Evolutionary conservation across 805 yeast genomes (phyloP), one percentile per base, ranked within the genome.

Genomic region (Zygosaccharomyces kombuchaensis): DNA sequence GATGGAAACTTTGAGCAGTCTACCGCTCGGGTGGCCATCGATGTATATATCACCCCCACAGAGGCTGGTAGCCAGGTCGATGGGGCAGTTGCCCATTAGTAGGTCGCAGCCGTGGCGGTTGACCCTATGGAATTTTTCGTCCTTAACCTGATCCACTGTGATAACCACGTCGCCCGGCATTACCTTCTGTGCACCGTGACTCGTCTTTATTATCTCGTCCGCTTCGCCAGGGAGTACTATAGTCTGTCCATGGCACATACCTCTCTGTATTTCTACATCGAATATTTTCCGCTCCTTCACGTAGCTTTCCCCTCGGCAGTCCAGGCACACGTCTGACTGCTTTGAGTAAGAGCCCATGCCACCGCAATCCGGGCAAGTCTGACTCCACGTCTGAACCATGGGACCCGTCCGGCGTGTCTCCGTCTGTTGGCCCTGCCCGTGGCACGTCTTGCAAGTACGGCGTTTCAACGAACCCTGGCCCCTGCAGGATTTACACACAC

Each of bases 131-230:
- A 69, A 64, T 5, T 46, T 48, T 9, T 49, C 45, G 52, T 75
- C 74, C 31, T 70, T 70, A 2, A 45, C 12, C 30, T 54, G 56
- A 17, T 44, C 45, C 19, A 84, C 60, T 1, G 75, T 77, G 8
- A 84, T 73, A 2, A 82, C 65, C 6, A 84, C 82, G 59, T 84
- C 87, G 2, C 90, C 90, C 0, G 89, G 84, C 2, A 75, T 64
- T 2, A 78, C 66, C 17, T 47, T 55, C 42, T 58, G 58, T 14
- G 49, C 52, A 5, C 58, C 60, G 21, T 40, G 46, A 6, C 38
- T 37, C 1, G 57, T 50, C 48, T 73, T 70, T 14, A 75, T 60
- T 0, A 80, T 84, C 60, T 82, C 84, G 56, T 84, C 89, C 0
- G 82, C 86, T 54, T 77, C 81, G 5, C 81, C 77, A n/a, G 73